A percentile compares a stretch with the other conserved stretches of the same genome.
Evolutionary conservation across 164 flowering plant species (phyloP).

Genomic region (Hamamelis virginiana): DNA sequence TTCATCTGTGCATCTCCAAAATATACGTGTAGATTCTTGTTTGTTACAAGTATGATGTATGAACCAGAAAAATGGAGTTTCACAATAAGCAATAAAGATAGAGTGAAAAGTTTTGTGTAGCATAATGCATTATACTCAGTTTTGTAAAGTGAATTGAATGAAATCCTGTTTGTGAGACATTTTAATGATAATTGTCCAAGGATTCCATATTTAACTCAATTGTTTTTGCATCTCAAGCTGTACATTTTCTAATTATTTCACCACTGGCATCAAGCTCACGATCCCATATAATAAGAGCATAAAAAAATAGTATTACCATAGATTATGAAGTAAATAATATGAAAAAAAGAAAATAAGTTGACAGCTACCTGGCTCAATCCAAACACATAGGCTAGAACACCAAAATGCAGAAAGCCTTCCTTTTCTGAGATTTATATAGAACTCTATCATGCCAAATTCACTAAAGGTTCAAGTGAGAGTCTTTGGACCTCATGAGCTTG

Average conservation of each 20-base stretch:
- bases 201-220: neutral
- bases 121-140: conserved; percentile 15
- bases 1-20: conserved; percentile 9
- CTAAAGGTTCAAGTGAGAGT: neutral
- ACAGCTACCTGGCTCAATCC: too few species aligned
- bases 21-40: conserved; percentile 10
- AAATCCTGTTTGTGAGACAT: neutral
- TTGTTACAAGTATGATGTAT: conserved; percentile 9
- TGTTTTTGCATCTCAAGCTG: neutral
- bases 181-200: neutral
- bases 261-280: neutral
- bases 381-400: neutral
- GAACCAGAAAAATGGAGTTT: conserved; percentile 15
- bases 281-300: neutral
- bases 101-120: conserved; percentile 29
- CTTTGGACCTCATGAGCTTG: neutral
- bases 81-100: conserved; percentile 25
- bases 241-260: neutral
- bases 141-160: conserved; percentile 26
- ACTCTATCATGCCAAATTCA: neutral
- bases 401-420: neutral
- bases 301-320: neutral
- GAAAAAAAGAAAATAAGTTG: neutral
- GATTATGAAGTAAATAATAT: neutral
- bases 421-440: conserved; percentile 1